Evolutionary conservation across 2,329 filamentous ascomycete species (phyloP).

Genomic region (Amesomyces nigricolor): DNA sequence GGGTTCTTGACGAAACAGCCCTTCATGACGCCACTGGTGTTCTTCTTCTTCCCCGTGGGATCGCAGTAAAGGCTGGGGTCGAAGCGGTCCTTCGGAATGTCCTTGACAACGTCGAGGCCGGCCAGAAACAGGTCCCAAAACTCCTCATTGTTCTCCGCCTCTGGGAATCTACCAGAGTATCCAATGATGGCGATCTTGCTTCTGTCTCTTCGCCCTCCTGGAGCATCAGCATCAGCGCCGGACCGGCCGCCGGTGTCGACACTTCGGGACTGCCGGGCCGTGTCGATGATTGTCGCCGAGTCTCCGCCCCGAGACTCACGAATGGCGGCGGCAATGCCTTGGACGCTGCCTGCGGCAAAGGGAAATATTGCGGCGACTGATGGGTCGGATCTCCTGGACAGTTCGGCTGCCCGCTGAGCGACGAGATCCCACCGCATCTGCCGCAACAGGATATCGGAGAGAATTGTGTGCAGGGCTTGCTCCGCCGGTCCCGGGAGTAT

Average conservation of each 20-base stretch:
- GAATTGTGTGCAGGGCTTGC: too few species aligned
- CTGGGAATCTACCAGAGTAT: slow-evolving; percentile 59
- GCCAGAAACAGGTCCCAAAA: slow-evolving; percentile 64
- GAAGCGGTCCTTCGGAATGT: slow-evolving; percentile 59
- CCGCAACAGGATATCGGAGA: too few species aligned
- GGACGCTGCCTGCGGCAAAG: too few species aligned
- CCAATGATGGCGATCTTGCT: slow-evolving; percentile 57
- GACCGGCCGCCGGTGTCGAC: background rate
- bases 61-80: slow-evolving; percentile 57
- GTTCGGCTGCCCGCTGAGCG: too few species aligned
- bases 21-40: slow-evolving; percentile 37
- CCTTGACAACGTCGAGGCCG: slow-evolving; percentile 61
- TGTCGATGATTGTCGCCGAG: too few species aligned
- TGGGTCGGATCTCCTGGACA: too few species aligned
- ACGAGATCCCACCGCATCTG: too few species aligned
- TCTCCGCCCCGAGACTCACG: too few species aligned
- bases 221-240: background rate
- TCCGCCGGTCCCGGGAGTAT: too few species aligned
- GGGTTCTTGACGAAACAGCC: slow-evolving; percentile 67
- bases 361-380: too few species aligned
- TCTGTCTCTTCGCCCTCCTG: background rate
- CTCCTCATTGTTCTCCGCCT: slow-evolving; percentile 50
- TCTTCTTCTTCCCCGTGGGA: background rate
- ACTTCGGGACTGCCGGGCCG: too few species aligned
- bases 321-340: too few species aligned